These are phyloP conservation scores for Geotrichum bryndzae DNA, from an alignment of 1,139 yeast genomes.

Conservation along the genomic window DNA sequence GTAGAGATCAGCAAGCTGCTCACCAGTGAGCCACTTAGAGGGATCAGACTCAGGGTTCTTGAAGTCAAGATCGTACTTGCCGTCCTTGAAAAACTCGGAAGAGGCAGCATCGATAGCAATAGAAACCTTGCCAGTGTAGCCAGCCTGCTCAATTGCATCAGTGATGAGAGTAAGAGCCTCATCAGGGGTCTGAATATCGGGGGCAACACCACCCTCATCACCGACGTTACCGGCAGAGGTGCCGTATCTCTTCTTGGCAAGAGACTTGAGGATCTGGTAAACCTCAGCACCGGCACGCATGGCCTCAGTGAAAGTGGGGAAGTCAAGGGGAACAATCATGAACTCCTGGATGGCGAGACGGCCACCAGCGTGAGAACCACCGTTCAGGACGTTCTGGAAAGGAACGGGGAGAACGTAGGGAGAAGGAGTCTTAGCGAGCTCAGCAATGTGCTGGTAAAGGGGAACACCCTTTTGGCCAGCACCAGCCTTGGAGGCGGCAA, in stretches of 20 bases:
- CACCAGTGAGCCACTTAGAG: slow-evolving; percentile 84
- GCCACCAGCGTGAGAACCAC: slow-evolving; percentile 99
- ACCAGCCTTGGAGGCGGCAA: slow-evolving; percentile 90
- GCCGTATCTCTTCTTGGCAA: slow-evolving; percentile 90
- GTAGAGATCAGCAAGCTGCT: slow-evolving; percentile 79
- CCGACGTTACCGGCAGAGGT: slow-evolving; percentile 98
- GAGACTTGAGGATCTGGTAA: slow-evolving; percentile 86
- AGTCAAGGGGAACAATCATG: slow-evolving; percentile 93
- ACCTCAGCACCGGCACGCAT: slow-evolving; percentile 94
- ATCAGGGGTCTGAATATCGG: slow-evolving; percentile 84
- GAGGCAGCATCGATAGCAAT: slow-evolving; percentile 96
- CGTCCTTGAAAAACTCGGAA: slow-evolving; percentile 93
- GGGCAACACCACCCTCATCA: slow-evolving; percentile 99
- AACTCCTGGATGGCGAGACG: slow-evolving; percentile 96
- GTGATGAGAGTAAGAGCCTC: slow-evolving; percentile 92
- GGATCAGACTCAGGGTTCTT: slow-evolving; percentile 88
- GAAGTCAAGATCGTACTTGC: slow-evolving; percentile 94
- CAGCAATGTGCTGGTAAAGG: slow-evolving; percentile 78
- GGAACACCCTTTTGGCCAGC: slow-evolving; percentile 87
- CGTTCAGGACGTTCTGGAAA: slow-evolving; percentile 95
- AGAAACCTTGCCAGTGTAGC: slow-evolving; percentile 83
- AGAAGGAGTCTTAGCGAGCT: slow-evolving; percentile 56
- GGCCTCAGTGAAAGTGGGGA: slow-evolving; percentile 83
- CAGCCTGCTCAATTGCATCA: slow-evolving; percentile 81
- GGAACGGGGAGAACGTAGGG: slow-evolving; percentile 91